Evolutionary conservation across 768 basidiomycete species (phyloP), one percentile per base, ranked within the genome.

Genomic region (Lactifluus subvellereus): DNA sequence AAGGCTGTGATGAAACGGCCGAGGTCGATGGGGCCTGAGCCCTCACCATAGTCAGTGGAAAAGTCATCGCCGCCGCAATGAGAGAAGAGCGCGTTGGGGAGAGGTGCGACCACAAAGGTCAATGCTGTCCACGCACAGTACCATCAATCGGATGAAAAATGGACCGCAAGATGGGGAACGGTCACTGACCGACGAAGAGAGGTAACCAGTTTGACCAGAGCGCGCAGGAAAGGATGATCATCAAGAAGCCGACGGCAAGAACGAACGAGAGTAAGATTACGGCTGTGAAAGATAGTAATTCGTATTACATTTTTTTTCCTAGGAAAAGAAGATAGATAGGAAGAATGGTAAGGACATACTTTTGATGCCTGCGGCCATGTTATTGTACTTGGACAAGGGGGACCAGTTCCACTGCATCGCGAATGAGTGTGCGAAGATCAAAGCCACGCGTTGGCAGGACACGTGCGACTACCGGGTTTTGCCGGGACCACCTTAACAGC

Each of bases 161-260:
- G 18, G 37, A 16, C 4, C 9, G 14, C 35, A 30, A 48, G 48
- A 52, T 14, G 43, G 27, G 37, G 30, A 45, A 43, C 11, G 40
- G 22, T 20, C 20, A 79, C 90, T 66, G 69, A 97, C 97, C 97
- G 67, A 98, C 96, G 67, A 98, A 82, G 55, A 99, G 80, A 38
- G 97, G 97, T 22, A 98, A 80, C 97, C 97, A 99, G 74, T 99
- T 99, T 14, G 85, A 77, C 88, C 89, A 98, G 35, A 98, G 78
- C 7, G 97, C 97, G 73, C 97, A 98, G 1, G 93, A 93, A 27
- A 99, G 86, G 74, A 99, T 99, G 71, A 98, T 91, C 71, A 98
- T 84, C 61, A 99, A 78, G 78, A 99, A 99, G n/a, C 97, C 97
- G 16, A 96, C 83, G 6, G 97, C 97, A 54, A 99, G 87, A 57